A percentile compares a stretch with the other conserved stretches of the same genome.
Conservation (phyloP, 164 flowering plant species). For the Vitis rupestris region DNA sequence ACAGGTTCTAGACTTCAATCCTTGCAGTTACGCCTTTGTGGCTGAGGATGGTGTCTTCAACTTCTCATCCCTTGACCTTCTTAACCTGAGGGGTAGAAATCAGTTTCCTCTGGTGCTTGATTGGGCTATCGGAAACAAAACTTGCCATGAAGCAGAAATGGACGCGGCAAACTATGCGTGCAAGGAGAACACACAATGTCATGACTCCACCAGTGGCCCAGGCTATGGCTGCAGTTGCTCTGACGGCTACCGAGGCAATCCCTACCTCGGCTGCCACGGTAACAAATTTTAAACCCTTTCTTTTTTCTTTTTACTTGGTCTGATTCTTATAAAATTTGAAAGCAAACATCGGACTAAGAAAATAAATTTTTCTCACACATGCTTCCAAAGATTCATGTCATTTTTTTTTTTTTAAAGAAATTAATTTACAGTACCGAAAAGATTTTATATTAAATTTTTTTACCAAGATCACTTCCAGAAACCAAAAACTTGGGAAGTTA, state of each 20-base stretch:
- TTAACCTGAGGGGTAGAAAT: background rate
- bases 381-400: no score
- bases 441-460: no score
- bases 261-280: slow-evolving; percentile 17
- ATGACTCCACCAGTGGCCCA: background rate
- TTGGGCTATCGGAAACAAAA: background rate
- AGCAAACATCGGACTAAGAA: no score
- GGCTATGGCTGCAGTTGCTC: slow-evolving; percentile 13
- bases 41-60: slow-evolving; percentile 3
- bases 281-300: background rate
- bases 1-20: slow-evolving; percentile 1
- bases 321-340: no score
- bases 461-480: no score
- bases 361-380: no score
- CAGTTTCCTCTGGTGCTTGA: slow-evolving; percentile 2
- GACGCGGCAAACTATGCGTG: background rate
- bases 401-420: no score
- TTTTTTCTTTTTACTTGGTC: no score
- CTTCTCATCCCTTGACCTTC: background rate
- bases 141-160: background rate
- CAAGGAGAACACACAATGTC: background rate
- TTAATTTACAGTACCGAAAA: no score
- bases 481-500: no score
- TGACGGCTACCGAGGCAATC: slow-evolving; percentile 9
- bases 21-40: slow-evolving; percentile 7